Percentiles rank a stretch among this genome's conserved stretches.
phyloP scores from a whole-genome alignment of 1,284 basidiomycete genomes.

The Mrakiaceae sp. region DNA sequence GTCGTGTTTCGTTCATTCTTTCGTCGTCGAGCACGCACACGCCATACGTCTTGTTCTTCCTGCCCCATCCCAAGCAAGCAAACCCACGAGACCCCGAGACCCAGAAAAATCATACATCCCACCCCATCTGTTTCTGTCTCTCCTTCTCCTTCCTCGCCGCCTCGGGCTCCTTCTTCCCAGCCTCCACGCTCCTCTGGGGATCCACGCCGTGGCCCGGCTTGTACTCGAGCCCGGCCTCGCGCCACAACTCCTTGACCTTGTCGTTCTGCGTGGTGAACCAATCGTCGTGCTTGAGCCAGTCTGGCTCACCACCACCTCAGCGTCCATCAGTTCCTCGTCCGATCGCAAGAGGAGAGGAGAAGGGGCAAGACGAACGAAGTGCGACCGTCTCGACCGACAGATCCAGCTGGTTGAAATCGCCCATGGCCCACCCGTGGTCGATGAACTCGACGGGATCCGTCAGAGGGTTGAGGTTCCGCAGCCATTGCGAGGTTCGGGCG shows the following conservation, averaged over 20 bases:
- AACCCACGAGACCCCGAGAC: neutral
- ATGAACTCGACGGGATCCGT: constrained; percentile 32
- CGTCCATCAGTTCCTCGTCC: neutral
- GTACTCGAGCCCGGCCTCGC: constrained; percentile 26
- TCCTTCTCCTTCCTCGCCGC: constrained; percentile 29
- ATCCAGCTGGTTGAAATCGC: constrained; percentile 37
- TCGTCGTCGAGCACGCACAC: neutral
- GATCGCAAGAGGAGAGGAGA: neutral
- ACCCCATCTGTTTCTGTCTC: constrained; percentile 32
- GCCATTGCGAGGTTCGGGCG: constrained; percentile 36
- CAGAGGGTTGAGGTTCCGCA: constrained; percentile 30
- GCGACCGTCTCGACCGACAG: constrained; percentile 30
- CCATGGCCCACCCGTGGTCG: constrained; percentile 37
- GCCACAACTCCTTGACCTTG: constrained; percentile 28
- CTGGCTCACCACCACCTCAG: constrained; percentile 17
- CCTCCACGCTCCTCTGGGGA: constrained; percentile 24
- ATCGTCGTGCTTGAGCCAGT: constrained; percentile 34
- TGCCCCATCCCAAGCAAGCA: constrained; percentile 16
- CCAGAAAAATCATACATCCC: constrained; percentile 27
- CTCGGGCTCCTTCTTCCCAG: constrained; percentile 27
- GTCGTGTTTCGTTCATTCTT: neutral
- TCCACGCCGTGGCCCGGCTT: constrained; percentile 27
- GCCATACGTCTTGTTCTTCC: constrained; percentile 1
- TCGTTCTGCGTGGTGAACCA: constrained; percentile 31
- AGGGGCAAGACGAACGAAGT: constrained; percentile 28